These are phyloP conservation scores for Onygena corvina DNA, from an alignment of 2,329 filamentous ascomycete genomes.

Conservation along the genomic window DNA sequence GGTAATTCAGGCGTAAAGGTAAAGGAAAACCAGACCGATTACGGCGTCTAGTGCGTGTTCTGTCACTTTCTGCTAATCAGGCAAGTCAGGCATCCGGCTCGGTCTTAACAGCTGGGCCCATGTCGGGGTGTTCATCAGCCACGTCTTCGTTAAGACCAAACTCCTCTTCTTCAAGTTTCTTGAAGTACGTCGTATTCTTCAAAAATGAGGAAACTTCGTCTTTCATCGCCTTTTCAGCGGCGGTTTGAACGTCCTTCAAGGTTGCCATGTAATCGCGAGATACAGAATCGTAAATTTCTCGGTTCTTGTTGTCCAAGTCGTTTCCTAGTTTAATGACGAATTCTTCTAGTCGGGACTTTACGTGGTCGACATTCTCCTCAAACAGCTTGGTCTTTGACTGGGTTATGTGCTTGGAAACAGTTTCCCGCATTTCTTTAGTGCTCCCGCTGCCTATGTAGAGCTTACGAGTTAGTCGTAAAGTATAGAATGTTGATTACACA, in stretches of 20 bases:
- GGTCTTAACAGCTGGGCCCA: too few relatives aligned
- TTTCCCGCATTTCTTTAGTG: slow-evolving; percentile 3
- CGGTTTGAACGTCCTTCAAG: not conserved
- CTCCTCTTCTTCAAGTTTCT: not conserved
- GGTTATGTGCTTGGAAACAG: not conserved
- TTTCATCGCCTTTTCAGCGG: not conserved
- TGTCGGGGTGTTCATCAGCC: too few relatives aligned
- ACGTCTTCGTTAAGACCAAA: too few relatives aligned
- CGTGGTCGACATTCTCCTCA: not conserved
- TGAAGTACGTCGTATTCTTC: not conserved
- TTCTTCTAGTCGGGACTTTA: not conserved
- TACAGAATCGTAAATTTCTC: not conserved
- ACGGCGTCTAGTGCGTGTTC: too few relatives aligned
- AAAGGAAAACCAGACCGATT: too few relatives aligned
- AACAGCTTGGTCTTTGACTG: slow-evolving; percentile 1
- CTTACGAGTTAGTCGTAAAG: not conserved
- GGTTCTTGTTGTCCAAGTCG: slow-evolving; percentile 22
- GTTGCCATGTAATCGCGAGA: not conserved
- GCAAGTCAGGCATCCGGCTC: too few relatives aligned
- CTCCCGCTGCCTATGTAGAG: not conserved
- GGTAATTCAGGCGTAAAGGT: too few relatives aligned
- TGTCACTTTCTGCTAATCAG: too few relatives aligned
- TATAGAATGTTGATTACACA: not conserved
- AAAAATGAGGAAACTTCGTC: slow-evolving; percentile 1
- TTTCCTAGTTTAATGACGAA: slow-evolving; percentile 22